Percentiles rank a stretch among this genome's conserved stretches.
phyloP scores from a whole-genome alignment of 1,284 basidiomycete species.

The Rhizoctonia solani region DNA sequence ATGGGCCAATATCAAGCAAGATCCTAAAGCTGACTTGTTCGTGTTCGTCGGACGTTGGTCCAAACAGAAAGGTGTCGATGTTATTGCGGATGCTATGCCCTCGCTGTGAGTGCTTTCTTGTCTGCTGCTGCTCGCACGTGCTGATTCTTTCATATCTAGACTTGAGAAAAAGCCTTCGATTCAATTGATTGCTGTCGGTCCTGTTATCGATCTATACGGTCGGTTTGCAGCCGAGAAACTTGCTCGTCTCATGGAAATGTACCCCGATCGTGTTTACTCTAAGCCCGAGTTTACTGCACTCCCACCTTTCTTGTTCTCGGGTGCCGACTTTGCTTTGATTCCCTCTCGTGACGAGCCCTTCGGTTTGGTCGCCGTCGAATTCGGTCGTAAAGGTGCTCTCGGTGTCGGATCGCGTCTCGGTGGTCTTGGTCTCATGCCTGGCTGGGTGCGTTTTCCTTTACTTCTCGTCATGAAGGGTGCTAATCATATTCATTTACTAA shows the following conservation, averaged over 20 bases:
- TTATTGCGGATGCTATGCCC: conserved; percentile 93
- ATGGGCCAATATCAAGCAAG: conserved; percentile 90
- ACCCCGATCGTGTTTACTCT: conserved; percentile 88
- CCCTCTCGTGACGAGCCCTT: conserved; percentile 95
- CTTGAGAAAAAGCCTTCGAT: conserved; percentile 84
- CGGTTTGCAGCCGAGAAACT: conserved; percentile 93
- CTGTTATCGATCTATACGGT: conserved; percentile 92
- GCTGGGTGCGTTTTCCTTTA: conserved; percentile 75
- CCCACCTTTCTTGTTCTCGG: conserved; percentile 90
- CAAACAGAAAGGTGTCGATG: conserved; percentile 93
- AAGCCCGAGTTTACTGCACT: conserved; percentile 93
- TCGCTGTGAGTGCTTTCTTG: conserved; percentile 59
- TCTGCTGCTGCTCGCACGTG: background rate
- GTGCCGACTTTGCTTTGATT: conserved; percentile 91
- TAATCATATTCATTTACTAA: conserved; percentile 36
- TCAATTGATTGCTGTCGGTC: conserved; percentile 86
- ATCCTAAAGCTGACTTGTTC: conserved; percentile 85
- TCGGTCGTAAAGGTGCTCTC: conserved; percentile 91
- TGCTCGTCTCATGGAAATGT: conserved; percentile 88
- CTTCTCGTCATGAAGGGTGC: background rate
- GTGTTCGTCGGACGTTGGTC: conserved; percentile 97
- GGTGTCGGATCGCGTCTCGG: conserved; percentile 91
- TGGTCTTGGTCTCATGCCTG: conserved; percentile 93
- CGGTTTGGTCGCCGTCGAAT: conserved; percentile 92
- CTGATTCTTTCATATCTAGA: conserved; percentile 48